Percentiles rank a stretch among this genome's conserved stretches.
Conservation (phyloP, 768 basidiomycete genomes). For the Phallus indusiatus region DNA sequence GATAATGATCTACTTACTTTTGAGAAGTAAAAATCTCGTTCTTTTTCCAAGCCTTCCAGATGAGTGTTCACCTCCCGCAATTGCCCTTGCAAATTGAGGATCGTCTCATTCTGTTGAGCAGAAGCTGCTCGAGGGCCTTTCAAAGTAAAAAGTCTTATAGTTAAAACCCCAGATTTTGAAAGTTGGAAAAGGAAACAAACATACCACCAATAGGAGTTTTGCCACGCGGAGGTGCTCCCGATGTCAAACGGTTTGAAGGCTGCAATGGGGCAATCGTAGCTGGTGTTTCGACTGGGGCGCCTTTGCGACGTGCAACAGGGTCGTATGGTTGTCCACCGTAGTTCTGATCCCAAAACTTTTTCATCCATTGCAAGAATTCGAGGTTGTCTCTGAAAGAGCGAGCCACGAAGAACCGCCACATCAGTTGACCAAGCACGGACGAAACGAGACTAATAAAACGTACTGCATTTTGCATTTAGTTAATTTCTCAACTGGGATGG, state of each 20-base stretch:
- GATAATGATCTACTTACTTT: constrained; percentile 49
- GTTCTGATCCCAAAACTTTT: constrained; percentile 91
- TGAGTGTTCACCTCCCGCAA: constrained; percentile 73
- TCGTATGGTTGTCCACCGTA: constrained; percentile 85
- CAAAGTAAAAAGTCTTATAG: background rate
- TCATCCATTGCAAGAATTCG: constrained; percentile 97
- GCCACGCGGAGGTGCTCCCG: constrained; percentile 46
- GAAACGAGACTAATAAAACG: constrained; percentile 25
- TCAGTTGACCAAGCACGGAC: constrained; percentile 1
- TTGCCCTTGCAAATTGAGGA: constrained; percentile 64
- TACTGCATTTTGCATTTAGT: constrained; percentile 99
- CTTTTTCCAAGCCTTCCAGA: constrained; percentile 90
- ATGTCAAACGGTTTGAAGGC: constrained; percentile 28
- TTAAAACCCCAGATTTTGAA: background rate
- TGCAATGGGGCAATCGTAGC: constrained; percentile 68
- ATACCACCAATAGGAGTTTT: constrained; percentile 55
- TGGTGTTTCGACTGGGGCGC: constrained; percentile 64
- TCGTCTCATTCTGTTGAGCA: constrained; percentile 54
- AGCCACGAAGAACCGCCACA: background rate
- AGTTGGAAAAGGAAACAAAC: background rate
- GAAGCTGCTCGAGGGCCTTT: constrained; percentile 51
- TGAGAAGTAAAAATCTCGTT: constrained; percentile 96
- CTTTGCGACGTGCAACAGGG: constrained; percentile 70
- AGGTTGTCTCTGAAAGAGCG: constrained; percentile 74
- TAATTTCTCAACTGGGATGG: constrained; percentile 89